A percentile compares a stretch with the other conserved stretches of the same genome.
Evolutionary conservation across 345 rosid species (phyloP).

Genomic region (Hypericum androsaemum): DNA sequence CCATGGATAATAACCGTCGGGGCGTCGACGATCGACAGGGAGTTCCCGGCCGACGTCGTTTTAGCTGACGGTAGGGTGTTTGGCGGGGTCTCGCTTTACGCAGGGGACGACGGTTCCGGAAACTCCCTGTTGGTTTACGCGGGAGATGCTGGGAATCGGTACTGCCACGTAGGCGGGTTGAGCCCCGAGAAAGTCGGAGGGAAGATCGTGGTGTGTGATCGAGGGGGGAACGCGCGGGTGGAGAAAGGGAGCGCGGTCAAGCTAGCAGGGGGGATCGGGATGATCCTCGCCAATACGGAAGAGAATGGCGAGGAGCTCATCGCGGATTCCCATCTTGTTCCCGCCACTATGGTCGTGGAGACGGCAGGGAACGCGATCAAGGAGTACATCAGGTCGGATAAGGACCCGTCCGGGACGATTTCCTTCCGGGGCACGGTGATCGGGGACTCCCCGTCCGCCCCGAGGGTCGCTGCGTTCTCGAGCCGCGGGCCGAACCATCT

Average conservation of each 20-base stretch:
- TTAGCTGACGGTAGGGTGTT: slow-evolving; percentile 50
- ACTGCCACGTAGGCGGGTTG: slow-evolving; percentile 16
- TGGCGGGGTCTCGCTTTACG: slow-evolving; percentile 60
- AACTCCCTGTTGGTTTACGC: slow-evolving; percentile 44
- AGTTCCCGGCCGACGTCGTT: slow-evolving; percentile 68
- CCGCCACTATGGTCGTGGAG: slow-evolving; percentile 23
- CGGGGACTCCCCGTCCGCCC: slow-evolving; percentile 18
- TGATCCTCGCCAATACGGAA: slow-evolving; percentile 20
- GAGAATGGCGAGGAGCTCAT: slow-evolving; percentile 23
- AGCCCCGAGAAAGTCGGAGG: slow-evolving; percentile 15
- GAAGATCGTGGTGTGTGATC: slow-evolving; percentile 25
- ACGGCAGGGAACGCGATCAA: slow-evolving; percentile 12
- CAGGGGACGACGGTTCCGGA: slow-evolving; percentile 34
- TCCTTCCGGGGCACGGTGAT: slow-evolving; percentile 19
- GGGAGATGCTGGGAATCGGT: slow-evolving; percentile 49
- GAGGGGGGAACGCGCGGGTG: slow-evolving; percentile 24
- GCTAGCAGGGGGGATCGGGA: slow-evolving; percentile 23
- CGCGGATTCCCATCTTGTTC: slow-evolving; percentile 27
- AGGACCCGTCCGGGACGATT: slow-evolving; percentile 20
- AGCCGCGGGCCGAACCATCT: slow-evolving; percentile 21
- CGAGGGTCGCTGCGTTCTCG: slow-evolving; percentile 23
- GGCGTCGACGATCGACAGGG: slow-evolving; percentile 78
- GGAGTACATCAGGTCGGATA: slow-evolving; percentile 11
- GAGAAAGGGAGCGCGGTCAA: slow-evolving; percentile 23
- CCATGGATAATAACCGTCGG: slow-evolving; percentile 92